Percentiles rank a stretch among this genome's conserved stretches.
Evolutionary conservation across 2,329 filamentous ascomycete species (phyloP).

Genomic region (Chaetomiaceae sp.): DNA sequence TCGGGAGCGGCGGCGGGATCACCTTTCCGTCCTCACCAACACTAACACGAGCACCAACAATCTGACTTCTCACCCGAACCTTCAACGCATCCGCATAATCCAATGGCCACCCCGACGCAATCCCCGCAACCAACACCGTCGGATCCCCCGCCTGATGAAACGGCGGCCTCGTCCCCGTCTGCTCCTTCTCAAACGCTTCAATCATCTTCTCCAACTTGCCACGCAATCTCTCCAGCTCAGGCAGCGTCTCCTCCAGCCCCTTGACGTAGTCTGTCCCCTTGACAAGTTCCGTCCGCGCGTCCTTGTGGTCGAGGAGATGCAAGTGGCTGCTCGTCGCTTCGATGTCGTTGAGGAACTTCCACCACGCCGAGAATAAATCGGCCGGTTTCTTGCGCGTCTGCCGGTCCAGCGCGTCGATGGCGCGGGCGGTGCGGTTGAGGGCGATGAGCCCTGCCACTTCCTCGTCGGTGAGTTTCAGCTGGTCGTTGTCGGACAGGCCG

Average conservation of each 20-base stretch:
- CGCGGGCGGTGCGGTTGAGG: conserved; percentile 26
- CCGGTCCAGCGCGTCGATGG: conserved; percentile 24
- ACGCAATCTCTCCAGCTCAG: too few species aligned
- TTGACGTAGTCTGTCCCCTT: not conserved
- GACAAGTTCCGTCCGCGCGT: not conserved
- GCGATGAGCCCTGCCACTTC: conserved; percentile 14
- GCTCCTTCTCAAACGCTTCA: conserved; percentile 3
- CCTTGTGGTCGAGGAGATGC: too few species aligned
- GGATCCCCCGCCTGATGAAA: conserved; percentile 36
- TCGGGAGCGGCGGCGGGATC: too few species aligned
- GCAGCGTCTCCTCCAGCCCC: too few species aligned
- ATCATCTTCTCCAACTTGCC: too few species aligned
- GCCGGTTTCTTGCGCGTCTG: conserved; percentile 30
- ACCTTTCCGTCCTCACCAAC: too few species aligned
- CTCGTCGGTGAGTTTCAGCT: too few species aligned
- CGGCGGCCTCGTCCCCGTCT: conserved; percentile 20
- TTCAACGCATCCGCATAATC: conserved; percentile 35
- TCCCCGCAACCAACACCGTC: conserved; percentile 35
- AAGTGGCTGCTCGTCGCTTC: not conserved
- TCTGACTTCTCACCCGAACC: too few species aligned
- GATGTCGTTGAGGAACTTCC: conserved; percentile 31
- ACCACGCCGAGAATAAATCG: conserved; percentile 41
- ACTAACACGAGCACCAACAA: too few species aligned
- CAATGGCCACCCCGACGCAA: conserved; percentile 36
- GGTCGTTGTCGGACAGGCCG: too few species aligned